phyloP scores from a whole-genome alignment of 2,329 filamentous ascomycete species.

The Aspergillus ustus region DNA sequence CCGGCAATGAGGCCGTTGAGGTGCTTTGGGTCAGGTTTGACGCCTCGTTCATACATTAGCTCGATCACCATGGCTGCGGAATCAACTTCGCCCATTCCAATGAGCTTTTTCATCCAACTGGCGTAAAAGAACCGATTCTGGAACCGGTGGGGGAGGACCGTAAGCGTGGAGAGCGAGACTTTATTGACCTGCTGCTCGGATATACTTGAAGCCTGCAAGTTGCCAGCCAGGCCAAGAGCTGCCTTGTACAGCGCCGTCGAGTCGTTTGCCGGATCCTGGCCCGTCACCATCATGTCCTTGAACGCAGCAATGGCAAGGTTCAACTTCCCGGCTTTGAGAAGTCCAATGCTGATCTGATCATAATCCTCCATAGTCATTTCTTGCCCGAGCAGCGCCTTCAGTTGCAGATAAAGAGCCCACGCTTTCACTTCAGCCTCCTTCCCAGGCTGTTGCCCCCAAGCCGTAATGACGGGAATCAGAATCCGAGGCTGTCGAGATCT shows the following conservation, averaged over 20 bases:
- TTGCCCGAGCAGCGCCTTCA: constrained; percentile 64
- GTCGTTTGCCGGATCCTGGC: constrained; percentile 50
- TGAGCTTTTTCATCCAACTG: constrained; percentile 85
- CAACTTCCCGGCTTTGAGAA: constrained; percentile 68
- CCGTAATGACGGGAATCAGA: constrained; percentile 69
- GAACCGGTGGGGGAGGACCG: constrained; percentile 56
- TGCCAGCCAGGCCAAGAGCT: constrained; percentile 45
- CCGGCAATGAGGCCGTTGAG: constrained; percentile 82
- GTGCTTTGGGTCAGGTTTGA: constrained; percentile 73
- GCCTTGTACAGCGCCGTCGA: constrained; percentile 51
- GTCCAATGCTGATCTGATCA: constrained; percentile 72
- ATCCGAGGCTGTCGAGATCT: constrained; percentile 50
- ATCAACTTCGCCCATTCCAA: constrained; percentile 71
- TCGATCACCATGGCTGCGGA: constrained; percentile 74
- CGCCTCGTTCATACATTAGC: constrained; percentile 72
- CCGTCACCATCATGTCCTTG: constrained; percentile 83
- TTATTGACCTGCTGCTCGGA: constrained; percentile 52
- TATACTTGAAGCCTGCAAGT: constrained; percentile 47
- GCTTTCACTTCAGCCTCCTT: constrained; percentile 61
- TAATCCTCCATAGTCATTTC: constrained; percentile 74
- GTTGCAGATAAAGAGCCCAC: constrained; percentile 68
- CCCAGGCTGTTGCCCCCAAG: constrained; percentile 61
- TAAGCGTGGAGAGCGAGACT: constrained; percentile 55
- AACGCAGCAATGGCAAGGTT: constrained; percentile 76
- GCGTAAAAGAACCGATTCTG: constrained; percentile 82